These are phyloP conservation scores for Penicillium sclerotigenum DNA, from an alignment of 2,329 filamentous ascomycete species.

Conservation along the genomic window DNA sequence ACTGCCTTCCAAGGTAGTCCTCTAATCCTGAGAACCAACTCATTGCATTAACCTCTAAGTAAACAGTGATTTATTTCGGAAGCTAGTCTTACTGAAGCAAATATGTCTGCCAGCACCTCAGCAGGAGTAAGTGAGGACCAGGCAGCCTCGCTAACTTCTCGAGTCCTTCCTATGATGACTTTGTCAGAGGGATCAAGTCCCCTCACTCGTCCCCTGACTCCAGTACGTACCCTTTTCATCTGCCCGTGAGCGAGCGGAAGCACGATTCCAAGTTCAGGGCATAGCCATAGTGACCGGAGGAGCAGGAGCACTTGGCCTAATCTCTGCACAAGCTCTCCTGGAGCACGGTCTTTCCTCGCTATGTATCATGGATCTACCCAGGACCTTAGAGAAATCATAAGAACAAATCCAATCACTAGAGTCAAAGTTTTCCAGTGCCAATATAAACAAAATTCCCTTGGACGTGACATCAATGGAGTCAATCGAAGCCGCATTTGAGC, in stretches of 20 bases:
- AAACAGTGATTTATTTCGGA: neutral
- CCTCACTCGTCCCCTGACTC: conserved; percentile 8
- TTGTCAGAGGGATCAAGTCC: conserved; percentile 16
- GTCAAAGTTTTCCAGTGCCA: conserved; percentile 53
- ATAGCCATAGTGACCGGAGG: conserved; percentile 58
- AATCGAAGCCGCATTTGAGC: conserved; percentile 21
- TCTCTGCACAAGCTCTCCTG: conserved; percentile 60
- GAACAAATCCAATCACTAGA: conserved; percentile 48
- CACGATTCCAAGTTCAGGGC: conserved; percentile 20
- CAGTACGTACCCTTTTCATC: conserved; percentile 3
- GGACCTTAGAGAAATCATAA: conserved; percentile 39
- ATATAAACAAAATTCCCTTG: conserved; percentile 52
- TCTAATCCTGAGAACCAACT: neutral
- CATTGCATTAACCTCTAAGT: neutral
- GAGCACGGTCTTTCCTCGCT: conserved; percentile 63
- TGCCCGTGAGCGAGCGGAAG: conserved; percentile 9
- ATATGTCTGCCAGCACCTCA: neutral
- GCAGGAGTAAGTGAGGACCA: neutral
- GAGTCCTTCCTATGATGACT: conserved; percentile 17
- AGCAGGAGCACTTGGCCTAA: conserved; percentile 61
- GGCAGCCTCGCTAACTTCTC: conserved; percentile 6
- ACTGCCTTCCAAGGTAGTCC: neutral
- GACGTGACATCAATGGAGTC: conserved; percentile 57
- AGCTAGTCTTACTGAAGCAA: neutral
- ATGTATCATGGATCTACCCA: conserved; percentile 57